Evolutionary conservation across 2,329 filamentous ascomycete species (phyloP).

Genomic region (Blastomyces silverae): DNA sequence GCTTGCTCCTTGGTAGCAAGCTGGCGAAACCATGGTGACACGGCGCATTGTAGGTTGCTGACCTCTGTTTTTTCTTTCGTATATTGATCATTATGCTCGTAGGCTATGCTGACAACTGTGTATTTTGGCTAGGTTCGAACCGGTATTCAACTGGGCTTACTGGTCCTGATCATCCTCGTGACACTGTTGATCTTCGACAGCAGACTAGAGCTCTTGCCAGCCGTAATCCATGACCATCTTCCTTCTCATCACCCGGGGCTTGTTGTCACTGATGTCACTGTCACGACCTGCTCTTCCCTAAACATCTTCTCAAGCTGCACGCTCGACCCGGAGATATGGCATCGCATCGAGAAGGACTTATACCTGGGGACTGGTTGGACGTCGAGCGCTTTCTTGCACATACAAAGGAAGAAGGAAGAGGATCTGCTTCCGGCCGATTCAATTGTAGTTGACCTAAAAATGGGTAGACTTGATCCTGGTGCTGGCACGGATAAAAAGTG

Average conservation of each 20-base stretch:
- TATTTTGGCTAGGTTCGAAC: constrained; percentile 51
- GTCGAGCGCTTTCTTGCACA: constrained; percentile 70
- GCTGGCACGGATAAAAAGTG: constrained; percentile 55
- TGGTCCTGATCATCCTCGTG: constrained; percentile 60
- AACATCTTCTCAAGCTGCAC: constrained; percentile 71
- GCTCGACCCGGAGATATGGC: constrained; percentile 66
- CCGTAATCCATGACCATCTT: constrained; percentile 77
- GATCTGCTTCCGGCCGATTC: constrained; percentile 67
- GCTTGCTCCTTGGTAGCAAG: constrained; percentile 10
- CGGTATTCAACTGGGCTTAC: constrained; percentile 64
- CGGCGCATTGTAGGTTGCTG: constrained; percentile 37
- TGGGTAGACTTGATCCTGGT: constrained; percentile 65
- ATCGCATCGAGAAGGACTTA: constrained; percentile 81
- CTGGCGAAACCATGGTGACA: constrained; percentile 33
- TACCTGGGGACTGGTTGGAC: constrained; percentile 70
- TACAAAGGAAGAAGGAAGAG: constrained; percentile 78
- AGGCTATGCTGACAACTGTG: constrained; percentile 16
- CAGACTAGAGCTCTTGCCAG: constrained; percentile 78
- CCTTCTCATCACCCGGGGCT: constrained; percentile 77
- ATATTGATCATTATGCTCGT: constrained; percentile 2
- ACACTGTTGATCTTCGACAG: constrained; percentile 78
- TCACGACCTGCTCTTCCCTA: constrained; percentile 66
- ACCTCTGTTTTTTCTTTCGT: constrained; percentile 6
- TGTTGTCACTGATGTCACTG: constrained; percentile 77
- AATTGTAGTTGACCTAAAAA: constrained; percentile 70